Base-by-base conservation (phyloP, 2,329 filamentous ascomycete genomes). In the Furcasterigmium sp. region DNA sequence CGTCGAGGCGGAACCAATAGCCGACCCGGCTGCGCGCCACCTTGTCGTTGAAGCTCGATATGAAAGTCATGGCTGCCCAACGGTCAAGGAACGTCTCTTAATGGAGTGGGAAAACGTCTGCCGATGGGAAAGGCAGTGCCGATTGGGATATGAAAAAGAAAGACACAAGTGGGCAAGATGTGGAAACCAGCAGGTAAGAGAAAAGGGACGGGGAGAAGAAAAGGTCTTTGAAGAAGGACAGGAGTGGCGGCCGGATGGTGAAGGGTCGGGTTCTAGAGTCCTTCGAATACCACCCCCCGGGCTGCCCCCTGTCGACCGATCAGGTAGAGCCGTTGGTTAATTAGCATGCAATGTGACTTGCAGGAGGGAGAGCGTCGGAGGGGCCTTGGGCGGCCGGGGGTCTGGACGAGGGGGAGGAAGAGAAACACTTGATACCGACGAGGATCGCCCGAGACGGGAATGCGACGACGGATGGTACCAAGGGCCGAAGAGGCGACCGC, bases 1-100 rank as follows among this genome's bases (percentile, higher is more conserved):
- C 86, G 49, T 94, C 87, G 32, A 95, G 78, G 52, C 81, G 79
- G 67, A 95, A 95, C 70, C 82, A 86, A 52, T 73, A 71, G 49
- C 87, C 87, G 46, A 90, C 73, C 28, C 72, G 62, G 58, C 82
- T 83, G 50, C 66, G 68, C 47, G 85, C 87, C 52, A 90, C 74
- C 47, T 67, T 72, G 50, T 57, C 55, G 59, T 84, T 82, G 59
- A 69, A 55, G 4, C 56, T 68, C 13, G 78, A 62, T 42, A 70
- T 56, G 72, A 71, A 76, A 53, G 60, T 63, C 72, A 76, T 77
- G n/a, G 3, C 20, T n/a, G 19, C 9, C 14, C n/a, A 35, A 35
- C 14, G 26, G 14, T 9, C 9, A 29, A 29, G 26, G n/a, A n/a
- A n/a, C n/a, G n/a, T n/a, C n/a, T n/a, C n/a, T n/a, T n/a, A n/a